Evolutionary conservation across 2,329 filamentous ascomycete genomes (phyloP).

Genomic region (Podosphaera aphanis): DNA sequence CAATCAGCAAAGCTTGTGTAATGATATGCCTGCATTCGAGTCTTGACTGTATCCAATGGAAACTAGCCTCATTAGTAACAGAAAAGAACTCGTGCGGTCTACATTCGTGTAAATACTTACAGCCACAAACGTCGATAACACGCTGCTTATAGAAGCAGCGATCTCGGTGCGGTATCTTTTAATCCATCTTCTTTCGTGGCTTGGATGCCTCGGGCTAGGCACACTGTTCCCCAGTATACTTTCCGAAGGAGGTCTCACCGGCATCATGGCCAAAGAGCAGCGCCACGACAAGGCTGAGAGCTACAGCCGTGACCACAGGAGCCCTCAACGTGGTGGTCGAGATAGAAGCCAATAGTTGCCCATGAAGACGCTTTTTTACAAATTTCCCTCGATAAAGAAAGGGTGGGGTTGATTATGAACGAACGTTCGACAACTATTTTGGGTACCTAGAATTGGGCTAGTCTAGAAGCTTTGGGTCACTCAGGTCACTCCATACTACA

Average conservation of each 20-base stretch:
- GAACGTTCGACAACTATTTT: no score
- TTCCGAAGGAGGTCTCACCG: background rate
- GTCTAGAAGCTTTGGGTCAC: no score
- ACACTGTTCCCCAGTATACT: background rate
- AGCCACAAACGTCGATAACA: slow-evolving; percentile 56
- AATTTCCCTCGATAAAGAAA: no score
- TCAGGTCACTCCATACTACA: no score
- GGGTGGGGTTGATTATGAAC: no score
- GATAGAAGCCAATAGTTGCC: background rate
- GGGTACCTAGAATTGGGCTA: no score
- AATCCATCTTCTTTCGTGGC: slow-evolving; percentile 27
- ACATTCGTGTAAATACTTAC: slow-evolving; percentile 18
- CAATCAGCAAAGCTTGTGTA: slow-evolving; percentile 54
- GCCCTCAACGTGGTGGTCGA: slow-evolving; percentile 2
- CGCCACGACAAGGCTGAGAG: background rate
- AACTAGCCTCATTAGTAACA: slow-evolving; percentile 22
- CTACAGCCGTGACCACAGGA: background rate
- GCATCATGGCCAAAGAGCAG: background rate
- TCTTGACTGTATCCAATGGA: slow-evolving; percentile 73
- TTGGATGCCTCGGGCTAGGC: background rate
- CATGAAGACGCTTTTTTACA: background rate
- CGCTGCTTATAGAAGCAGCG: slow-evolving; percentile 51
- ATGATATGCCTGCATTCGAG: slow-evolving; percentile 69
- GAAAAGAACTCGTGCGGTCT: background rate
- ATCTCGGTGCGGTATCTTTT: slow-evolving; percentile 65